Evolutionary conservation across 2,329 filamentous ascomycete species (phyloP), one percentile per base, ranked within the genome.

Genomic region (Xylariaceae sp.): DNA sequence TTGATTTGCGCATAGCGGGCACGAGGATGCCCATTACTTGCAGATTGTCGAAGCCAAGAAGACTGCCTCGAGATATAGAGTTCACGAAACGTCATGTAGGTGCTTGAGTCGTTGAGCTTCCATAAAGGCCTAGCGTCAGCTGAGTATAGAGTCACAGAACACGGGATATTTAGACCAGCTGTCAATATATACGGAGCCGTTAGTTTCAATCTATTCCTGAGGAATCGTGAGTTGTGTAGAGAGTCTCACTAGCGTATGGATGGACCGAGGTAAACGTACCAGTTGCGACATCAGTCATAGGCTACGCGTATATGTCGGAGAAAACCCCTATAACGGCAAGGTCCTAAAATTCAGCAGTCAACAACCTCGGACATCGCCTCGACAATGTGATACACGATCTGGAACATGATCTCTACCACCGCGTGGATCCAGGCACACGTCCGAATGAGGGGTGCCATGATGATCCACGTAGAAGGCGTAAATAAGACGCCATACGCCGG

Each of bases 391-490:
- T 47, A 34, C 41, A 37, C 41, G 15, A 47, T 47, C 42, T 49
- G 46, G 45, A 36, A 39, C 41, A 47, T 36, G 51, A 41, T 47
- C 36, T 49, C 26, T 39, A 43, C 16, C 22, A 29, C 32, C 39
- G 40, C 34, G 32, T 51, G 47, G 42, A 44, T 18, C 16, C 34
- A 19, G 42, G n/a, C 41, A 36, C 19, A 49, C 42, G 46, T 43
- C 39, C 13, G n/a, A 12, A 21, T 41, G n/a, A n/a, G n/a, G n/a
- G n/a, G n/a, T 36, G 36, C 15, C 15, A 29, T 41, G 15, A 9
- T 49, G 40, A 22, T 30, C 36, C 41, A 39, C 29, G 43, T 37
- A 37, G 26, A 16, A 13, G 19, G 40, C 19, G 15, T 32, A 39
- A 47, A 36, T 16, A 26, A 42, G 44, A 37, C 22, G 36, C 15